Evolutionary conservation across 352 stramenopile genomes (phyloP).

Genomic region (Globisporangium paroecandrum): DNA sequence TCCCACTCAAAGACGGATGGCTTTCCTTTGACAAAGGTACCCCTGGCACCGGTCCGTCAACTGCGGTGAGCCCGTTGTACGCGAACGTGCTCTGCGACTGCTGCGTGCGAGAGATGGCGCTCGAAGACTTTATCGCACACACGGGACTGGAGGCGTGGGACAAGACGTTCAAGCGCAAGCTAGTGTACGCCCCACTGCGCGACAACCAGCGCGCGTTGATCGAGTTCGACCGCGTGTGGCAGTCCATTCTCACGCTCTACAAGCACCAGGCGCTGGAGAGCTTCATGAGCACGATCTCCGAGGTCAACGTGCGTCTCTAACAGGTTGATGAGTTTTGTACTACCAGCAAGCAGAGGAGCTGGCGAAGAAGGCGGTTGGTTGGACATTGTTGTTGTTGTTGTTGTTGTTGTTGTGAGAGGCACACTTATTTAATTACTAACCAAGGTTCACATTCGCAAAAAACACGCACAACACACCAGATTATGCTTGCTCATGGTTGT

Average conservation of each 20-base stretch:
- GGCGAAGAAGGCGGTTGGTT: neutral
- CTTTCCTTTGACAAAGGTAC: conserved; percentile 4
- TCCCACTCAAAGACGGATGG: conserved; percentile 17
- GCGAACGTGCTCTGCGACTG: conserved; percentile 13
- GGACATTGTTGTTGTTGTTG: neutral
- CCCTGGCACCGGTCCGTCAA: neutral
- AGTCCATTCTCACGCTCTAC: conserved; percentile 12
- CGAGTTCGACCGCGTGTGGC: conserved; percentile 14
- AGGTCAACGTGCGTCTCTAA: neutral
- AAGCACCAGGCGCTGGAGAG: conserved; percentile 5
- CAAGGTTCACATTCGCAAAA: neutral
- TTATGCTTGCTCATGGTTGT: neutral
- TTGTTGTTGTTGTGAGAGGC: neutral
- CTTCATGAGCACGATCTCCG: neutral
- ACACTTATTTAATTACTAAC: conserved; percentile 1
- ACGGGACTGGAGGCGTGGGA: neutral
- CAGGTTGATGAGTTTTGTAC: neutral
- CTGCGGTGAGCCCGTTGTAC: neutral
- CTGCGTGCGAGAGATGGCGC: conserved; percentile 6
- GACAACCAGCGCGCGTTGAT: conserved; percentile 9
- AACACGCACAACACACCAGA: neutral
- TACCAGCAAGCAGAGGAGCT: neutral
- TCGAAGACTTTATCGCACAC: conserved; percentile 13
- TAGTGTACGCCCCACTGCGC: conserved; percentile 12
- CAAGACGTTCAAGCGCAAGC: conserved; percentile 13